These are phyloP conservation scores for Psilocybe cubensis DNA, from an alignment of 768 basidiomycete species.

Conservation along the genomic window DNA sequence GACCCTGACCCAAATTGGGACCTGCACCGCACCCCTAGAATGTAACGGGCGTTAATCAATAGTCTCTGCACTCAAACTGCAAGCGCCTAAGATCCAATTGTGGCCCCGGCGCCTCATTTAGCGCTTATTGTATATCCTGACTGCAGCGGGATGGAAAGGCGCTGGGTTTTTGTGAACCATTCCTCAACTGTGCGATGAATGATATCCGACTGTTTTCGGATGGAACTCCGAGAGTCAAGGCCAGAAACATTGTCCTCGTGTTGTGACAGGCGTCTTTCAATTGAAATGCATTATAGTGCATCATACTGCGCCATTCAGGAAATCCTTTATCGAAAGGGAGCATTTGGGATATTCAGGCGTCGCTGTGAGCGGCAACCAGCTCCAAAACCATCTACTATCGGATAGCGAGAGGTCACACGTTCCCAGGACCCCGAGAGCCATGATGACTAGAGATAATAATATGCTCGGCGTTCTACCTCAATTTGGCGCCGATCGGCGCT, in stretches of 20 bases:
- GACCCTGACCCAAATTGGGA: slow-evolving; percentile 9
- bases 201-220: slow-evolving; percentile 15
- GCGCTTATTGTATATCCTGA: slow-evolving; percentile 1
- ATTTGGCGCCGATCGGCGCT: slow-evolving; percentile 20
- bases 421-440: slow-evolving; percentile 4
- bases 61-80: not conserved
- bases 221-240: slow-evolving; percentile 10
- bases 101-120: not conserved
- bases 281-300: not conserved
- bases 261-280: not conserved
- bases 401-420: slow-evolving; percentile 9
- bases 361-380: not conserved
- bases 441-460: slow-evolving; percentile 4
- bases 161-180: not conserved
- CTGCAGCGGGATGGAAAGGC: not conserved
- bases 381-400: not conserved
- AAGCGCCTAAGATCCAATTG: slow-evolving; percentile 12
- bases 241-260: slow-evolving; percentile 6
- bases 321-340: not conserved
- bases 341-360: not conserved
- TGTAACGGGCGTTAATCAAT: slow-evolving; percentile 7
- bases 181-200: not conserved
- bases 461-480: slow-evolving; percentile 11
- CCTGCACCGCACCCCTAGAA: not conserved
- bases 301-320: not conserved